Conservation (phyloP, 306 rosid species). For the Notholithocarpus densiflorus region DNA sequence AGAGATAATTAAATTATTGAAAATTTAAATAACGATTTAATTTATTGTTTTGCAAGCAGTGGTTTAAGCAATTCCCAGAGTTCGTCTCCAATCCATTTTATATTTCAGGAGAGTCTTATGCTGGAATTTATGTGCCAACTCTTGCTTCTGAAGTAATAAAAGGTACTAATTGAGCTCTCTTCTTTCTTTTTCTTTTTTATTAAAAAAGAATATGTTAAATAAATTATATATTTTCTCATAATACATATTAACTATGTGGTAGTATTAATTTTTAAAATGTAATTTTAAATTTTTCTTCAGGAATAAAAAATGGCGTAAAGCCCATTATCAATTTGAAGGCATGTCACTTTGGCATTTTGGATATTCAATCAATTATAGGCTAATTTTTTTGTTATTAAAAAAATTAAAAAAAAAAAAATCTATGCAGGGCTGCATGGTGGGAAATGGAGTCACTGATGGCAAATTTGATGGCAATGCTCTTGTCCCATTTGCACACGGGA, state of each 20-base stretch:
- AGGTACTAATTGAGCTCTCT: slow-evolving; percentile 28
- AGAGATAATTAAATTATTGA: too few relatives aligned
- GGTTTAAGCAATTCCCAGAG: slow-evolving; percentile 73
- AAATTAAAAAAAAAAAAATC: too few relatives aligned
- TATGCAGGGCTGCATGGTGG: slow-evolving; percentile 72
- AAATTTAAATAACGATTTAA: background rate
- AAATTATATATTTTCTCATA: background rate
- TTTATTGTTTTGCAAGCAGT: slow-evolving; percentile 30
- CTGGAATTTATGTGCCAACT: slow-evolving; percentile 80
- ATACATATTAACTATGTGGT: background rate
- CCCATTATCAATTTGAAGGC: slow-evolving; percentile 73
- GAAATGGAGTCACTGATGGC: slow-evolving; percentile 73
- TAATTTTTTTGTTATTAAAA: background rate
- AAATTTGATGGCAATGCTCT: slow-evolving; percentile 61
- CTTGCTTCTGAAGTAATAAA: slow-evolving; percentile 52
- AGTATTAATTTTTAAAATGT: background rate
- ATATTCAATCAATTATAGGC: background rate
- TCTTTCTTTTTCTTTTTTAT: background rate
- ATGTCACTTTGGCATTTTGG: background rate
- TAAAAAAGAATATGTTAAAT: background rate
- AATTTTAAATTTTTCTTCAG: slow-evolving; percentile 12
- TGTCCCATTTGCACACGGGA: slow-evolving; percentile 78
- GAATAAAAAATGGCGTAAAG: slow-evolving; percentile 36
- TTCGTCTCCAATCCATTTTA: slow-evolving; percentile 62
- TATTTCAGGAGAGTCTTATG: slow-evolving; percentile 78